A percentile compares a stretch with the other conserved stretches of the same genome.
Evolutionary conservation across 331 rosid species (phyloP).

Genomic region (Malus hybrid): DNA sequence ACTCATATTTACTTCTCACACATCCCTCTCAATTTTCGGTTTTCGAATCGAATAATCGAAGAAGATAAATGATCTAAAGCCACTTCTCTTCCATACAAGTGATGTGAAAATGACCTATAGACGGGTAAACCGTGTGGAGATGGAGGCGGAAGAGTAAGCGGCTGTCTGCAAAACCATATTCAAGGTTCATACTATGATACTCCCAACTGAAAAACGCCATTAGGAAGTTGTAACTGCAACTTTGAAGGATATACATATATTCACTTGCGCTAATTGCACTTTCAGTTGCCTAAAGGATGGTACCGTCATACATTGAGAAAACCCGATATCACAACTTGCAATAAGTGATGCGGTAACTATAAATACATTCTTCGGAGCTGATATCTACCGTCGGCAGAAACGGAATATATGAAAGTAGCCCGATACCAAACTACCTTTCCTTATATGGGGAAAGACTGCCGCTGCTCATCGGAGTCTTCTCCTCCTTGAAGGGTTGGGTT

Average conservation of each 20-base stretch:
- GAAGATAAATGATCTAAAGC: too few species aligned
- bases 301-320: background rate
- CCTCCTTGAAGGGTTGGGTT: constrained; percentile 86
- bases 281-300: background rate
- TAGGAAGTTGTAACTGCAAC: too few species aligned
- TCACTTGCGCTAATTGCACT: background rate
- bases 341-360: background rate
- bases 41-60: too few species aligned
- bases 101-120: too few species aligned
- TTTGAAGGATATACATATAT: background rate
- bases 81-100: too few species aligned
- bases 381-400: background rate
- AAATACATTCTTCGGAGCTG: background rate
- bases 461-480: constrained; percentile 32
- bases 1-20: too few species aligned
- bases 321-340: background rate
- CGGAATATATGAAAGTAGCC: background rate
- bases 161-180: too few species aligned
- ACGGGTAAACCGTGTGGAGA: too few species aligned
- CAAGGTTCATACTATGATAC: too few species aligned
- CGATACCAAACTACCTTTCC: constrained; percentile 31
- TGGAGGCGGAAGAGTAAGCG: too few species aligned
- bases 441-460: constrained; percentile 26
- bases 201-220: too few species aligned
- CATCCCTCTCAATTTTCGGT: too few species aligned